phyloP scores from a whole-genome alignment of 352 stramenopile genomes.

The Phytophthora sp. region DNA sequence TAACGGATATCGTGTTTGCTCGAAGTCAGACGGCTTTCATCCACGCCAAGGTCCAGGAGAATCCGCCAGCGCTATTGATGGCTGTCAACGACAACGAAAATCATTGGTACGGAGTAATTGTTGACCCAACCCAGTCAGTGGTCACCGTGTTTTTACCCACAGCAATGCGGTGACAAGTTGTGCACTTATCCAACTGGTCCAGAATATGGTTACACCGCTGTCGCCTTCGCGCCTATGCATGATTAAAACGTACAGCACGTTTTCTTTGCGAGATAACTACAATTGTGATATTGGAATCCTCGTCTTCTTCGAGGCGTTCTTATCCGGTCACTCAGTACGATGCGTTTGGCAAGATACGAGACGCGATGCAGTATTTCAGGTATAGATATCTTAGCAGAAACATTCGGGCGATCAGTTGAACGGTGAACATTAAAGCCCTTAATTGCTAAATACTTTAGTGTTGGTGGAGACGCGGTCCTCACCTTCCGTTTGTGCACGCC shows the following conservation, averaged over 20 bases:
- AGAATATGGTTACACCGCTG: too few relatives aligned
- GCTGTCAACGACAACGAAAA: neutral
- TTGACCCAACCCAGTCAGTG: neutral
- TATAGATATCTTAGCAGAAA: too few relatives aligned
- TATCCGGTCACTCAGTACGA: too few relatives aligned
- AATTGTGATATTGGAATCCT: conserved; percentile 3
- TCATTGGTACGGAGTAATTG: conserved; percentile 9
- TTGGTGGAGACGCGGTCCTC: too few relatives aligned
- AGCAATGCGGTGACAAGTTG: conserved; percentile 1
- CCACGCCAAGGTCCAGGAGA: neutral
- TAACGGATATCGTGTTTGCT: neutral
- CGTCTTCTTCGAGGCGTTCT: conserved; percentile 14
- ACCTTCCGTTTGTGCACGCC: too few relatives aligned
- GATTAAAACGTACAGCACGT: conserved; percentile 4
- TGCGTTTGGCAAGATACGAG: too few relatives aligned
- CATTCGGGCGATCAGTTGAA: too few relatives aligned
- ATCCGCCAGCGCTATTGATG: neutral
- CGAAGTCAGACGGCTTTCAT: neutral
- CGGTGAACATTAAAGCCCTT: too few relatives aligned
- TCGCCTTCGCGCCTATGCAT: too few relatives aligned
- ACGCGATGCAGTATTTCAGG: too few relatives aligned
- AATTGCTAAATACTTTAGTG: too few relatives aligned
- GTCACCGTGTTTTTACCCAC: neutral
- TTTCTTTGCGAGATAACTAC: conserved; percentile 4
- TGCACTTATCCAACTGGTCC: too few relatives aligned